These are phyloP conservation scores for Umbellularia californica DNA, from an alignment of 164 flowering plant genomes.

Conservation along the genomic window DNA sequence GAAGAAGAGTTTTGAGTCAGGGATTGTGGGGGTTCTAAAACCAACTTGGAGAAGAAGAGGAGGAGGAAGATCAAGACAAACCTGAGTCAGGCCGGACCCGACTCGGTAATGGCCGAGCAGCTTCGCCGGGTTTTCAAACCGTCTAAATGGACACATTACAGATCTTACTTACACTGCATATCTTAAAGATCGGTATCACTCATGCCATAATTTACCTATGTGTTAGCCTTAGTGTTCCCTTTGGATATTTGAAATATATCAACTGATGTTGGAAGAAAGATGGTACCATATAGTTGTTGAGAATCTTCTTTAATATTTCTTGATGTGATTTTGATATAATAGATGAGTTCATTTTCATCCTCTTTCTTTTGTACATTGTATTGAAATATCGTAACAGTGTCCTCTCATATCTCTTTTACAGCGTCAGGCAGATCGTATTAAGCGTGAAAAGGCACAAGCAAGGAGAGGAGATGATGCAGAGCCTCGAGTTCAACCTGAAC, in stretches of 20 bases:
- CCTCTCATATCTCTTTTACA: constrained; percentile 24
- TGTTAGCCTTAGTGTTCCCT: too few species aligned
- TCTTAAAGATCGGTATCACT: too few species aligned
- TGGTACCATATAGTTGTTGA: neutral
- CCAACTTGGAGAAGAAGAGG: too few species aligned
- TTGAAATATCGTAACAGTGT: neutral
- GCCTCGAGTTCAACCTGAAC: constrained; percentile 55
- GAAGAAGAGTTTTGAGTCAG: too few species aligned
- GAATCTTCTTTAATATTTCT: neutral
- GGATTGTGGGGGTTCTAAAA: too few species aligned
- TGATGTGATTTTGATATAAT: neutral
- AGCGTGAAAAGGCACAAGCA: constrained; percentile 69
- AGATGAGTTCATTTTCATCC: neutral
- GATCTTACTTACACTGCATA: too few species aligned
- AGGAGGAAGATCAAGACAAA: too few species aligned
- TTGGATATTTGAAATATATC: neutral
- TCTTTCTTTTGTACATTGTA: neutral
- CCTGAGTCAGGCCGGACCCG: too few species aligned
- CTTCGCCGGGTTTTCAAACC: too few species aligned
- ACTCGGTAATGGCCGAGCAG: too few species aligned
- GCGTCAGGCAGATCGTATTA: constrained; percentile 81
- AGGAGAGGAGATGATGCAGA: constrained; percentile 81
- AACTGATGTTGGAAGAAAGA: neutral
- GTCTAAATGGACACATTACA: too few species aligned
- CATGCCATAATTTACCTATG: too few species aligned